Conservation (phyloP, 805 yeast genomes). For the Torulaspora microellipsoides region DNA sequence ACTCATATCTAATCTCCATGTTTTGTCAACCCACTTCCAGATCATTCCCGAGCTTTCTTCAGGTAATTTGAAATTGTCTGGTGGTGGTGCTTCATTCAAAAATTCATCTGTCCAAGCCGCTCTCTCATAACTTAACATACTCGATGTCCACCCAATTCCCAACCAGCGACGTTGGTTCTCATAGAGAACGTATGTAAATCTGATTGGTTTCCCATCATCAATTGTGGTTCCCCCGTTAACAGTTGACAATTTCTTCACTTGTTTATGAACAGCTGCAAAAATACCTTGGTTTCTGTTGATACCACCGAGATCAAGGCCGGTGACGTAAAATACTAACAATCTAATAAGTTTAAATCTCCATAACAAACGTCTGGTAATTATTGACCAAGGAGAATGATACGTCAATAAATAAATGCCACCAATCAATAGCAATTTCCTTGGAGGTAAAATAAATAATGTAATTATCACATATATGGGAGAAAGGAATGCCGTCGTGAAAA, state of each 20-base stretch:
- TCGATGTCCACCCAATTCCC: constrained; percentile 97
- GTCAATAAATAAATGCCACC: constrained; percentile 61
- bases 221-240: constrained; percentile 22
- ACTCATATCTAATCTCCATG: constrained; percentile 87
- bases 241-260: constrained; percentile 34
- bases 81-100: constrained; percentile 74
- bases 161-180: constrained; percentile 97
- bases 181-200: constrained; percentile 86
- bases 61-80: constrained; percentile 77
- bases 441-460: constrained; percentile 63
- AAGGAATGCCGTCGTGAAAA: constrained; percentile 78
- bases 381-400: constrained; percentile 81
- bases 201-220: constrained; percentile 48
- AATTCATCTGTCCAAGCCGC: constrained; percentile 98
- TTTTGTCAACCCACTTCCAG: constrained; percentile 94
- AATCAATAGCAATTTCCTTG: constrained; percentile 58
- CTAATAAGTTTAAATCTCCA: constrained; percentile 79
- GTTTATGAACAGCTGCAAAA: constrained; percentile 41
- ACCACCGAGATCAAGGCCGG: constrained; percentile 77
- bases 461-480: constrained; percentile 79
- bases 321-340: constrained; percentile 67
- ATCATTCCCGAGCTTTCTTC: constrained; percentile 65
- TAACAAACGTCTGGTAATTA: constrained; percentile 74
- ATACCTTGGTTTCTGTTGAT: constrained; percentile 40
- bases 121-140: constrained; percentile 85